These are phyloP conservation scores for Chaetomium cochliodes DNA, from an alignment of 495 filamentous ascomycete genomes.

Conservation along the genomic window DNA sequence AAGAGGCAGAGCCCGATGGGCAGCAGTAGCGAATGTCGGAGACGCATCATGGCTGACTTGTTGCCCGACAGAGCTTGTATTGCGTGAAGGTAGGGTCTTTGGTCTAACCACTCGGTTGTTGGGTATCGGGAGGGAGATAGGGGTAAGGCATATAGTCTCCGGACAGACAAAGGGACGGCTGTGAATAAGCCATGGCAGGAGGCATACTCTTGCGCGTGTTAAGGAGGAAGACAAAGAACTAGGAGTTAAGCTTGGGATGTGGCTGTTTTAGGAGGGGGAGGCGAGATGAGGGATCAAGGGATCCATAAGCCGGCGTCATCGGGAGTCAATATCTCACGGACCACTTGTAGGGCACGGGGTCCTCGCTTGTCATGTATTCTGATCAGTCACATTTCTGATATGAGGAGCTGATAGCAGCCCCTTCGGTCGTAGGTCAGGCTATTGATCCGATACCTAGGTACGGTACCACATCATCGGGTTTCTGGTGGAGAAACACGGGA, in stretches of 20 bases:
- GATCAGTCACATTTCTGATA: background rate
- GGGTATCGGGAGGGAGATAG: background rate
- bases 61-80: background rate
- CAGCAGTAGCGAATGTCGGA: slow-evolving; percentile 1
- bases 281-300: background rate
- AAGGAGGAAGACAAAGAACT: background rate
- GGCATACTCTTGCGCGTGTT: background rate
- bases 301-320: background rate
- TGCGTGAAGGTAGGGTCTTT: background rate
- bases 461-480: background rate
- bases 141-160: slow-evolving; percentile 1
- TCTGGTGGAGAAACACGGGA: background rate
- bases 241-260: background rate
- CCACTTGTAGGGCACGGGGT: background rate
- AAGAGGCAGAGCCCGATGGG: slow-evolving; percentile 13
- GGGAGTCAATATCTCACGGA: background rate
- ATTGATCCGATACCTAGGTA: background rate
- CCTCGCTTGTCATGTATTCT: background rate
- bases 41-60: background rate
- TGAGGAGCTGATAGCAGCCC: background rate
- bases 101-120: background rate
- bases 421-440: background rate
- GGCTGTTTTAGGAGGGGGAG: too few species aligned
- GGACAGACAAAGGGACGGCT: slow-evolving; percentile 2
- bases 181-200: background rate